phyloP scores from a whole-genome alignment of 352 stramenopile genomes.

The Phytophthora idaei region DNA sequence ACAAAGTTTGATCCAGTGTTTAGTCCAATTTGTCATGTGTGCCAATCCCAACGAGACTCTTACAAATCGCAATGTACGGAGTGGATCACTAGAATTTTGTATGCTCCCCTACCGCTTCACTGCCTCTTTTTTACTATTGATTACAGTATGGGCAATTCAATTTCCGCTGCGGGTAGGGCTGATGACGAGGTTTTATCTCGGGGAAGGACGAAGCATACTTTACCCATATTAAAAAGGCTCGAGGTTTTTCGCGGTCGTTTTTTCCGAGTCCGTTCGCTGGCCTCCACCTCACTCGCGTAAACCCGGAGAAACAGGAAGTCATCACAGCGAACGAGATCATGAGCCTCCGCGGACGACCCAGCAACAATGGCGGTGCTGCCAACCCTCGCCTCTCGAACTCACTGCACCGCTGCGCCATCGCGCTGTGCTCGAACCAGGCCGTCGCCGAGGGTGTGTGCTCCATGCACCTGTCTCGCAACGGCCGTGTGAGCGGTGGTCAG shows the following conservation, averaged over 20 bases:
- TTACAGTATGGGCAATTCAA: slow-evolving; percentile 22
- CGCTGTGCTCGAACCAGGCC: slow-evolving; percentile 77
- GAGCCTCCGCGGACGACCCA: slow-evolving; percentile 30
- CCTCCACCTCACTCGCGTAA: slow-evolving; percentile 15
- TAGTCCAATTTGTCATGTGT: slow-evolving; percentile 2
- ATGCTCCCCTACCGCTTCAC: slow-evolving; percentile 17
- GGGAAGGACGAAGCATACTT: background rate
- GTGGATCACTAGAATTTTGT: background rate
- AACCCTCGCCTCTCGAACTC: slow-evolving; percentile 49
- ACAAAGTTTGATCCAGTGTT: slow-evolving; percentile 3
- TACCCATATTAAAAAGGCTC: slow-evolving; percentile 2
- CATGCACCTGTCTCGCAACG: slow-evolving; percentile 68
- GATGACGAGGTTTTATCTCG: slow-evolving; percentile 5
- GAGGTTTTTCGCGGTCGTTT: slow-evolving; percentile 28
- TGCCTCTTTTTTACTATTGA: slow-evolving; percentile 27
- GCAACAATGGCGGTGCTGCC: slow-evolving; percentile 13
- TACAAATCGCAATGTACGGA: background rate
- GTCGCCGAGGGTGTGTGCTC: slow-evolving; percentile 78
- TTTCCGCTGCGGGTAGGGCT: slow-evolving; percentile 17
- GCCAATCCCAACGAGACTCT: background rate
- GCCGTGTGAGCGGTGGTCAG: slow-evolving; percentile 26
- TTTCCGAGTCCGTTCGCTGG: slow-evolving; percentile 1
- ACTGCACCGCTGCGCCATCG: slow-evolving; percentile 79
- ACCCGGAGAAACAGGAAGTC: slow-evolving; percentile 21
- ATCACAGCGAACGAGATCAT: slow-evolving; percentile 15